Conservation (phyloP, 495 filamentous ascomycete species). For the Clavariopsis aquatica region DNA sequence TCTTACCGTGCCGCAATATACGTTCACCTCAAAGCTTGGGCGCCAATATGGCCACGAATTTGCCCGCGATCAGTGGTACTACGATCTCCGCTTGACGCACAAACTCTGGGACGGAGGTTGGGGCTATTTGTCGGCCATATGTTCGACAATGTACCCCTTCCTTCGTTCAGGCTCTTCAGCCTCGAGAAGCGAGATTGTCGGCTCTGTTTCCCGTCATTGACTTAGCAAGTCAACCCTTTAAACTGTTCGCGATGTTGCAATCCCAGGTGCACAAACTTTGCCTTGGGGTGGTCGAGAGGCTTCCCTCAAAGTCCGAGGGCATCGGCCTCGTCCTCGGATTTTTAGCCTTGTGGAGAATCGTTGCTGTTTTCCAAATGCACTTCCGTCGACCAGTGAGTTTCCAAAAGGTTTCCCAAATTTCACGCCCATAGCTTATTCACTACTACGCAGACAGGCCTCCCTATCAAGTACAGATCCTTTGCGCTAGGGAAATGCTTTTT, state of each 20-base stretch:
- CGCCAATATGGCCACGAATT: constrained; percentile 1
- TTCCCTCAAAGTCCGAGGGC: neutral
- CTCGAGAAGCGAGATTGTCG: constrained; percentile 1
- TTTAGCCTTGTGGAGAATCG: constrained; percentile 2
- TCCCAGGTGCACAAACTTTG: neutral
- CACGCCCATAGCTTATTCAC: constrained; percentile 1
- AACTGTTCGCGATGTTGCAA: constrained; percentile 1
- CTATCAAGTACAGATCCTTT: neutral
- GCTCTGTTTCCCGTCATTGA: neutral
- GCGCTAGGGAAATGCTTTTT: neutral
- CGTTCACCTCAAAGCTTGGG: neutral
- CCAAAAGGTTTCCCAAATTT: constrained; percentile 1
- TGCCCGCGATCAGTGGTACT: neutral
- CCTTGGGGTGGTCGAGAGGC: constrained; percentile 1
- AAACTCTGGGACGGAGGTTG: constrained; percentile 1
- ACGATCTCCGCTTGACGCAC: neutral
- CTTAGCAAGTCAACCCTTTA: constrained; percentile 1
- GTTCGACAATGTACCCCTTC: constrained; percentile 1
- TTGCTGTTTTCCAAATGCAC: constrained; percentile 2
- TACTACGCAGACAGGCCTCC: constrained; percentile 2
- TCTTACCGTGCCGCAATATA: constrained; percentile 2
- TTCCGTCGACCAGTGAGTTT: constrained; percentile 1
- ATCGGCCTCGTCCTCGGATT: constrained; percentile 1
- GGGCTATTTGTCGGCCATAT: constrained; percentile 1
- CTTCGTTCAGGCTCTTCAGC: constrained; percentile 1